Base-by-base conservation (phyloP, 805 yeast genomes). In the Saccharomycopsis synnaedendra region DNA sequence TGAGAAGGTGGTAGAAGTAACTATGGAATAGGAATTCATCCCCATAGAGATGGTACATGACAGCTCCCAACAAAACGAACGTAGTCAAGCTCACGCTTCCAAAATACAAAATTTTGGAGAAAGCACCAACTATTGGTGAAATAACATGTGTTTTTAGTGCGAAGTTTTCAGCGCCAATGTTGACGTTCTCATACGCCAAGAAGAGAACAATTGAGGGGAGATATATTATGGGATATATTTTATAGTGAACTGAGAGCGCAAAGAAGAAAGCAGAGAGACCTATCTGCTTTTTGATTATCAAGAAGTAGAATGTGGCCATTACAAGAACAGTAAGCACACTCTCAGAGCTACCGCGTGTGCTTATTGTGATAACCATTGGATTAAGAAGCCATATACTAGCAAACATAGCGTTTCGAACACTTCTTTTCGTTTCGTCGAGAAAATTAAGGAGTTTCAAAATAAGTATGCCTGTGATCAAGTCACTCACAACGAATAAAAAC, bases 291-390 rank as follows among this genome's bases (percentile, higher is more conserved):
- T 69, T 68, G 1, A 66, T 62, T 29, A 70, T 49, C n/a, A 80
- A 58, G 38, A 60, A 65, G 56, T 75, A 78, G 0, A 85, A 57
- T 39, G 80, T 65, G 5, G 72, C 59, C 71, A 87, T 74, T 3
- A 88, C 74, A 55, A 90, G 66, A 33, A 85, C 88, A 2, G 94
- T 86, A 42, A 93, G 63, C 1, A 93, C 71, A 52, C 96, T 88
- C 59, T 93, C 98, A 0, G 96, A 83, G 31, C 93, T 85, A 1
- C 98, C 98, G 42, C 98, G 70, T 0, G 97, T 87, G 54, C 90
- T 80, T 43, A 93, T 93, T 0, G 95, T 87, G 33, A 82, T 77
- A 0, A 89, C 97, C 93, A 93, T 85, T 10, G 98, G 97, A 60
- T 93, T 93, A 55, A 87, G 69, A 19, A 93, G 69, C 97, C 97